Base-by-base conservation (phyloP, 768 basidiomycete genomes). In the Leucocoprinus leucothites region DNA sequence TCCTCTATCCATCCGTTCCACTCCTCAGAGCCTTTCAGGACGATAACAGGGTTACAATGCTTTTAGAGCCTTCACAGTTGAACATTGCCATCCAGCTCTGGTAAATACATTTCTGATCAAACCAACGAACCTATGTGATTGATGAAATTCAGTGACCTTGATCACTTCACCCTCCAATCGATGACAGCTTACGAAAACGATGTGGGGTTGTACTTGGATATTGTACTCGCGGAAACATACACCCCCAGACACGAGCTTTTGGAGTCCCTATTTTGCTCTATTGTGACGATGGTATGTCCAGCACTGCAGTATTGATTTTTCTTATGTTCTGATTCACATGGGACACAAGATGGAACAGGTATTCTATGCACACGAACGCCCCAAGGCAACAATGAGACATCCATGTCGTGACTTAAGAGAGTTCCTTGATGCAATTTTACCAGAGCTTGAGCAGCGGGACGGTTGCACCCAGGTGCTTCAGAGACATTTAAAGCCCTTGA, bases 151-250 rank as follows among this genome's bases (percentile, higher is more conserved):
- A 85, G 84, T 61, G 71, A 81, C 56, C 66, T 70, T 65, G 61
- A 57, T 31, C 68, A 65, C 16, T 70, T 74, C 22, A 67, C 80
- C 1, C 60, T 85, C 44, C 58, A 59, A 24, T 71, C 71, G 4
- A 64, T 81, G 22, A 65, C 67, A 26, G 61, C 66, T 14, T 77
- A 82, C 52, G 69, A 71, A 60, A 50, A 55, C 8, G 63, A 66
- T 14, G 61, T 83, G 58, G 68, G 64, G 35, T 74, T 70, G 9
- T 72, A 74, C 56, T 67, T 73, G 8, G 65, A 61, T 36, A 61
- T 81, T 48, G 58, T 67, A 19, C 65, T 70, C 42, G 53, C 82
- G 28, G 72, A 78, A 35, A 75, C 75, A 47, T 42, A 43, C 18
- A 21, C 18, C 8, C 5, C 47, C n/a, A 56, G 54, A 34, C 40